Percentiles rank a stretch among this genome's conserved stretches.
Evolutionary conservation across 257 asterid species (phyloP).

Genomic region (Striga asiatica): DNA sequence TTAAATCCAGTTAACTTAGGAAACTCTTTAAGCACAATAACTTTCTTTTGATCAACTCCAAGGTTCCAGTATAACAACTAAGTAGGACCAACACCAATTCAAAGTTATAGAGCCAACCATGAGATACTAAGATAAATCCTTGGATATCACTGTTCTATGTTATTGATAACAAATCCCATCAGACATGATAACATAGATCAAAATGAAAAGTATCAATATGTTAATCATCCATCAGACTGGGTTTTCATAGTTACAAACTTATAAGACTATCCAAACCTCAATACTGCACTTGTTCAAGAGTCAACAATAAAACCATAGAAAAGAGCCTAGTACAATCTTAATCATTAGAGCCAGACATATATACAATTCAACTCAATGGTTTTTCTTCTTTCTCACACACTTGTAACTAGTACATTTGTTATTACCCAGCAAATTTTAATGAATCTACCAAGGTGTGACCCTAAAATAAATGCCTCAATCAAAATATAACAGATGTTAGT

Average conservation of each 20-base stretch:
- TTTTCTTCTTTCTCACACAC: neutral
- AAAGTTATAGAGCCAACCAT: neutral
- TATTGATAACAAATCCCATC: neutral
- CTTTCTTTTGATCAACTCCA: neutral
- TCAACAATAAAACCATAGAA: conserved; percentile 1
- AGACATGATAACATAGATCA: neutral
- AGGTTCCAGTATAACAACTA: neutral
- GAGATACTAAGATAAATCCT: neutral
- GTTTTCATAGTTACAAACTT: neutral
- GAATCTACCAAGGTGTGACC: conserved; percentile 5
- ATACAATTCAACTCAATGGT: neutral
- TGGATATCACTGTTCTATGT: conserved; percentile 3
- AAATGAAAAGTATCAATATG: neutral
- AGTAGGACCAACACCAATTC: neutral
- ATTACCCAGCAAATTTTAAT: neutral
- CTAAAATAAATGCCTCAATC: neutral
- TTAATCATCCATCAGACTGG: neutral
- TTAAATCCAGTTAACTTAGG: neutral
- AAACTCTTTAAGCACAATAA: conserved; percentile 1
- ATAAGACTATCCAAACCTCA: neutral
- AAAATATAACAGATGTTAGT: neutral
- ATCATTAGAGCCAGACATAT: neutral
- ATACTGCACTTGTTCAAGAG: conserved; percentile 9
- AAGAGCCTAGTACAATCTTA: neutral
- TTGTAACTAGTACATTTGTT: neutral